Base-by-base conservation (phyloP, 2,329 filamentous ascomycete genomes). In the Trichoderma gracile region DNA sequence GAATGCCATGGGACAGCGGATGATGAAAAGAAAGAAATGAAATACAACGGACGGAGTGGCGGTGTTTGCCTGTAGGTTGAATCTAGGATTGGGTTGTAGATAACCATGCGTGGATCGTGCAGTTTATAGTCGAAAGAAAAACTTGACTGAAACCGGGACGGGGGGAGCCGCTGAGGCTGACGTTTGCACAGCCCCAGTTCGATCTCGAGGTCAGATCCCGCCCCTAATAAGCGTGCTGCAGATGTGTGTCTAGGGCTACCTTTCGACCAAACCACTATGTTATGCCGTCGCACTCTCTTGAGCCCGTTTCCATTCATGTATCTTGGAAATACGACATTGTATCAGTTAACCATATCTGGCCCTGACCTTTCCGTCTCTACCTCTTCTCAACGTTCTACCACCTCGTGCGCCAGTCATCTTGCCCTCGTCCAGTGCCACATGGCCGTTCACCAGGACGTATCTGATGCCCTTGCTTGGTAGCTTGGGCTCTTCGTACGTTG, bases 361-460 rank as follows among this genome's bases (percentile, higher is more conserved):
- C 33, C 47, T 33, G 6, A 68, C 67, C 12, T 38, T 68, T 17
- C 67, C 67, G 30, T 68, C 67, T 14, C 45, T 57, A n/a, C 45
- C n/a, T 53, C 69, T 67, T 38, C 69, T 45, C 45, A 71, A 30
- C 1, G 65, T 66, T 23, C 65, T 67, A 5, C 69, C 69, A 7
- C 67, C 69, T 43, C 69, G 61, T 25, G 65, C 64, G 10, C 68
- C 68, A 1, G 68, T 69, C 45, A 69, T 64, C 42, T 64, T 68
- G 5, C 69, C 69, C 53, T 67, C 66, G 9, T 71, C 69, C 6
- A 71, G 55, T 7, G 68, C 69, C 8, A 71, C 61, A 19, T 68
- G 64, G 12, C 69, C 69, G 33, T 71, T 71, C 6, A 71, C 69
- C 14, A 71, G 49, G 23, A 71, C 69, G 33, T 65, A 71, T 8